Evolutionary conservation across 2,329 filamentous ascomycete genomes (phyloP).

Genomic region (Aphanoascus verrucosus): DNA sequence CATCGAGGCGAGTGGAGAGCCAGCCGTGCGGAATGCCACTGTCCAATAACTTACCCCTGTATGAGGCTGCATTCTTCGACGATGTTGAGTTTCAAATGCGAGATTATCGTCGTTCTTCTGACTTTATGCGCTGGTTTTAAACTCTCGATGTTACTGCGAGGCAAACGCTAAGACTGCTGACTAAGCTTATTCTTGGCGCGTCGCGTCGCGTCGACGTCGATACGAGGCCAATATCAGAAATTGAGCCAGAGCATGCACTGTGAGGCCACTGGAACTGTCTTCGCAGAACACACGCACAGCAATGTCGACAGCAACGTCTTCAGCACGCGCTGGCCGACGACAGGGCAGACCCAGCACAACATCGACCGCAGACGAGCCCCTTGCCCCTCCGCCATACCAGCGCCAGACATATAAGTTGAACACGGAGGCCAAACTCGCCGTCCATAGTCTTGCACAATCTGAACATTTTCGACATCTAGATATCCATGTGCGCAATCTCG

Average conservation of each 20-base stretch:
- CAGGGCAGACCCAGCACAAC: not conserved
- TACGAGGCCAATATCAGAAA: not conserved
- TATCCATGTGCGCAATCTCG: constrained; percentile 39
- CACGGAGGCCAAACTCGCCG: constrained; percentile 34
- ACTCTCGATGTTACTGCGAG: not conserved
- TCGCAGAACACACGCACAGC: not conserved
- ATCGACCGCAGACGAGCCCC: not conserved
- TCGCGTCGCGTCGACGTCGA: not conserved
- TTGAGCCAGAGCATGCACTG: not conserved
- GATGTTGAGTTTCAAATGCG: not conserved
- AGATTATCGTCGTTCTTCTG: not conserved
- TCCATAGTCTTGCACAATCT: constrained; percentile 37
- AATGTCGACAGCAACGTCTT: constrained; percentile 2
- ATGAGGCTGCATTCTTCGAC: not conserved
- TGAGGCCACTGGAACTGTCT: not conserved
- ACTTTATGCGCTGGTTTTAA: not conserved
- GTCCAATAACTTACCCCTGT: not conserved
- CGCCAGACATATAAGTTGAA: constrained; percentile 44
- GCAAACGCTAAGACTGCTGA: not conserved
- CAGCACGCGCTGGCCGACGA: not conserved
- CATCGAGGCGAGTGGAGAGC: not conserved
- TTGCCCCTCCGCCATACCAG: constrained; percentile 42
- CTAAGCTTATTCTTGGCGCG: not conserved
- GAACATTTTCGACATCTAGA: constrained; percentile 38
- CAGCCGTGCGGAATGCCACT: not conserved